Conservation (phyloP, 345 rosid genomes). For the Rhodamnia rubescens region DNA sequence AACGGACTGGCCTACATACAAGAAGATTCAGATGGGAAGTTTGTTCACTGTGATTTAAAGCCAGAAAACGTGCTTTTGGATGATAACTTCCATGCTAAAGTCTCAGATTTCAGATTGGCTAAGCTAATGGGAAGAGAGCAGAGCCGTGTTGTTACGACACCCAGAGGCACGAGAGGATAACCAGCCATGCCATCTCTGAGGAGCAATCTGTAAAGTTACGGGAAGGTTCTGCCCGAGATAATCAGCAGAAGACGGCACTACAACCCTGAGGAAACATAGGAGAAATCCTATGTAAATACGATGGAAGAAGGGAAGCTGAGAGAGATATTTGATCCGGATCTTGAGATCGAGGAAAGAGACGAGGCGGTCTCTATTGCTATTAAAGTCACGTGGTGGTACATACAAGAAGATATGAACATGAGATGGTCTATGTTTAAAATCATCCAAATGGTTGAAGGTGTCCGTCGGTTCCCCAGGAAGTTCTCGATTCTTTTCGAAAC, state of each 20-base stretch:
- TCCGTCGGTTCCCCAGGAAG: slow-evolving; percentile 47
- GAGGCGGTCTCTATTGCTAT: slow-evolving; percentile 38
- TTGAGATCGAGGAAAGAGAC: slow-evolving; percentile 30
- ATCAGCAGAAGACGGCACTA: slow-evolving; percentile 85
- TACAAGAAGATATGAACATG: slow-evolving; percentile 76
- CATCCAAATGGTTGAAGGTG: slow-evolving; percentile 91
- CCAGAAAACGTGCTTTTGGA: slow-evolving; percentile 58
- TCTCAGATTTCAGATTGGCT: slow-evolving; percentile 84
- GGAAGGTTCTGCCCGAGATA: slow-evolving; percentile 71
- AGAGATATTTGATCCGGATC: slow-evolving; percentile 51
- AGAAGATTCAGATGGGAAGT: slow-evolving; percentile 39
- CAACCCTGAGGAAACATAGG: slow-evolving; percentile 35
- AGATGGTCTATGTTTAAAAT: slow-evolving; percentile 78
- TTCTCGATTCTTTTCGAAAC: slow-evolving; percentile 33
- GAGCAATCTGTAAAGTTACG: slow-evolving; percentile 85
- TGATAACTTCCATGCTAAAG: slow-evolving; percentile 62
- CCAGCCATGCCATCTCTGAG: slow-evolving; percentile 84
- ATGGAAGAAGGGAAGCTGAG: slow-evolving; percentile 72
- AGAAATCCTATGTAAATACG: slow-evolving; percentile 53
- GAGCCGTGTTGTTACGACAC: slow-evolving; percentile 77
- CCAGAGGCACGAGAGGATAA: slow-evolving; percentile 89
- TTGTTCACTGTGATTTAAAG: too few relatives aligned
- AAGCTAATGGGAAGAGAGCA: slow-evolving; percentile 89
- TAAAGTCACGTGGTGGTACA: slow-evolving; percentile 83
- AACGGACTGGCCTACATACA: slow-evolving; percentile 89